Base-by-base conservation (phyloP, 805 yeast species). In the Yueomyces sinensis region DNA sequence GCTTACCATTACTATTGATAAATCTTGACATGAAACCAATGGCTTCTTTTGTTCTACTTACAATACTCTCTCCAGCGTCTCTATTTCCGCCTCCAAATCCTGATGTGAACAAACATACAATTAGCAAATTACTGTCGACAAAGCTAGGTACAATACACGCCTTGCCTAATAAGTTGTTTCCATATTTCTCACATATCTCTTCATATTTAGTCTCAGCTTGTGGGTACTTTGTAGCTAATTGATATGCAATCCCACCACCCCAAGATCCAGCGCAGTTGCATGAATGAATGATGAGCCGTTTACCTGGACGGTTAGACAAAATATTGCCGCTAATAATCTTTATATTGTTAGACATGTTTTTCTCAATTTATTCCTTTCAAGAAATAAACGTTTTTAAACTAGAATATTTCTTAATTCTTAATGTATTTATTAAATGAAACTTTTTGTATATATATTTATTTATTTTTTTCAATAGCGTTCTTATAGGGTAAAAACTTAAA, bases 181-280 rank as follows among this genome's bases (percentile, higher is more conserved):
- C 51, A 36, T 41, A 37, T 31, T 38, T 25, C 5, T 45, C 44
- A 33, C 59, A 54, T 9, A 47, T 24, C 11, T 44, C 40, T 11
- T 42, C 35, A 45, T 83, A 81, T 4, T 46, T 41, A 31, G 50
- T 42, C 44, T 70, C 79, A 4, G 89, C 70, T 2, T 60, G 47
- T 2, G 83, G 86, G 51, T 66, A 82, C 31, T 59, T 53, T 14
- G 44, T 35, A 17, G 65, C 68, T 46, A 83, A 72, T 18, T 58
- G 68, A 3, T 62, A 62, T 0, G 94, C 94, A 2, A 83, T 70
- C 0, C 94, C 95, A 3, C 82, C 89, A 4, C 91, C 91, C 94
- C 94, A 83, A 1, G 63, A 47, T 0, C 94, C 94, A 18, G 64
- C 61, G 27, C 84, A 74, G 50, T 83, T 83, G 48, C 94, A 83